Base-by-base conservation (phyloP, 2,329 filamentous ascomycete genomes). In the Colletotrichum orbiculare region DNA sequence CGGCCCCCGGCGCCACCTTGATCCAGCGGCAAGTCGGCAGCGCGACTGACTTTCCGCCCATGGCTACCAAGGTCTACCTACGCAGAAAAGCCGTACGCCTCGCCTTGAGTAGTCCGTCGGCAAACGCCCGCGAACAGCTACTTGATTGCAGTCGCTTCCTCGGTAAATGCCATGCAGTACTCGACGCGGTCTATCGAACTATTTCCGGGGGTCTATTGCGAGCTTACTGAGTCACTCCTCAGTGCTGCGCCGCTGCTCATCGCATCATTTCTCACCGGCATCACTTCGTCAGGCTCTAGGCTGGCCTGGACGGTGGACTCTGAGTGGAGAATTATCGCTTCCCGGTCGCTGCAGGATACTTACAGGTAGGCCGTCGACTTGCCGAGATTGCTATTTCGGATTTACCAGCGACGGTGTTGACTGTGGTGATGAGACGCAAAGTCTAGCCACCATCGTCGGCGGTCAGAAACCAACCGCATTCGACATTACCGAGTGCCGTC, bases 281-380 rank as follows among this genome's bases (percentile, higher is more conserved):
- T 47, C 56, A 54, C 52, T 56, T 62, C 62, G 53, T 53, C 62
- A 13, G 62, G 13, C 57, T 35, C 25, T 25, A 25, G 25, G 25
- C 25, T 25, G 25, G 25, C 25, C 17, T 17, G 46, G 57, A 38
- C 62, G 52, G 41, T 61, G 50, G 37, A 52, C 25, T 45, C 34
- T 34, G 13, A 35, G 17, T 37, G 48, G 60, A 39, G 43, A 11
- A 4, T 10, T 15, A n/a, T 62, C 56, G 45, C 57, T 47, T 52
- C 55, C 41, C 34, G n/a, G 37, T 11, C 47, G 57, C 35, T 41
- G 25, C 57, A 41, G 46, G 13, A 61, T 41, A 17, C 17, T 17
- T 17, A 17, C 17, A 55, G 50, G 34, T 41, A 55, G 25, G 25
- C 25, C 61, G 43, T 13, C 48, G 45, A 54, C 50, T 42, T 52